Conservation (phyloP, 2,329 filamentous ascomycete genomes). For the Fulvia fulva region DNA sequence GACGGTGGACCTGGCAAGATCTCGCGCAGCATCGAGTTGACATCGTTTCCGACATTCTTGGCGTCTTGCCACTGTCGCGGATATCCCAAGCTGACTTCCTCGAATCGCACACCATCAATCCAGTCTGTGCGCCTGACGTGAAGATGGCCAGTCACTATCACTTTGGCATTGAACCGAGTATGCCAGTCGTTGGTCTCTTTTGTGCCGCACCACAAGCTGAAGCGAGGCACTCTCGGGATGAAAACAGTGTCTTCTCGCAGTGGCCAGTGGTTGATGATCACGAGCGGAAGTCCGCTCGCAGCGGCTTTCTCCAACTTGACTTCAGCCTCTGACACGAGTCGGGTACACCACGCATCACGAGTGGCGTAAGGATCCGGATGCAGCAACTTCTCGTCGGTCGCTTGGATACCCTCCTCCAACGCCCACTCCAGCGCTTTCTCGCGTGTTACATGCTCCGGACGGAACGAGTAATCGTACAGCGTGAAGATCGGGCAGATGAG, state of each 20-base stretch:
- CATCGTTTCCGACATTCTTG: slow-evolving; percentile 40
- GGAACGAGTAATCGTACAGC: slow-evolving; percentile 58
- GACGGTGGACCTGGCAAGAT: slow-evolving; percentile 41
- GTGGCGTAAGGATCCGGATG: slow-evolving; percentile 44
- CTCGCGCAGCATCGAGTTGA: slow-evolving; percentile 45
- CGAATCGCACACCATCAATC: slow-evolving; percentile 45
- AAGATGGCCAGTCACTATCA: slow-evolving; percentile 46
- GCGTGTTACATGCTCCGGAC: slow-evolving; percentile 47
- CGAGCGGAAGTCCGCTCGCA: slow-evolving; percentile 32
- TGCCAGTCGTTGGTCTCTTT: slow-evolving; percentile 48
- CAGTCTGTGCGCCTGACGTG: slow-evolving; percentile 47
- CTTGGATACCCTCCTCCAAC: slow-evolving; percentile 42
- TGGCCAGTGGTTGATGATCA: slow-evolving; percentile 48
- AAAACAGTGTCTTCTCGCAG: slow-evolving; percentile 43
- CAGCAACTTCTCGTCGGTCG: slow-evolving; percentile 45
- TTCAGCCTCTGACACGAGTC: slow-evolving; percentile 39
- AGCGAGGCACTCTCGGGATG: slow-evolving; percentile 41
- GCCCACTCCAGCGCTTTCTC: slow-evolving; percentile 48
- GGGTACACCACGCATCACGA: slow-evolving; percentile 45
- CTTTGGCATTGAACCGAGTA: slow-evolving; percentile 43
- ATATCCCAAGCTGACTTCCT: slow-evolving; percentile 47
- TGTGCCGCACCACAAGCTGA: slow-evolving; percentile 47
- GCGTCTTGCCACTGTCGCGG: slow-evolving; percentile 46
- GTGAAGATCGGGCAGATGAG: slow-evolving; percentile 56
- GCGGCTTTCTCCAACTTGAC: slow-evolving; percentile 37